Evolutionary conservation across 2,329 filamentous ascomycete species (phyloP).

Genomic region (Cordyceps militaris): DNA sequence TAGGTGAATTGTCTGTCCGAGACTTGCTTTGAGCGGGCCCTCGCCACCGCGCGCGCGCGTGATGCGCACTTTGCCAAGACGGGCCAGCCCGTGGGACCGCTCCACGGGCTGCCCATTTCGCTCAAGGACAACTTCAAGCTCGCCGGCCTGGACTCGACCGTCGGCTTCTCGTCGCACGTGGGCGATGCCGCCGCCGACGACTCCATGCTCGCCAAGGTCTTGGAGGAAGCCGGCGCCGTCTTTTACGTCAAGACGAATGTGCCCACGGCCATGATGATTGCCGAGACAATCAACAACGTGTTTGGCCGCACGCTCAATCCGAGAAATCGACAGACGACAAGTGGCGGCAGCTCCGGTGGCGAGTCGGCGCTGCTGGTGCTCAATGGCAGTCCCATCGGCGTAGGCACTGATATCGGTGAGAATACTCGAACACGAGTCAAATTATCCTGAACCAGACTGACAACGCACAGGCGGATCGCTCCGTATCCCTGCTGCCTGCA

Average conservation of each 20-base stretch:
- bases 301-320: slow-evolving; percentile 59
- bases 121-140: slow-evolving; percentile 68
- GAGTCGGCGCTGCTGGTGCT: slow-evolving; percentile 57
- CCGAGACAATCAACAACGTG: slow-evolving; percentile 58
- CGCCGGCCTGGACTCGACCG: slow-evolving; percentile 49
- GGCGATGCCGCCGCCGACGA: slow-evolving; percentile 45
- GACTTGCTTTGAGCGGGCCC: slow-evolving; percentile 46
- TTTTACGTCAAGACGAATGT: slow-evolving; percentile 53
- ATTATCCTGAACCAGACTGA: background rate
- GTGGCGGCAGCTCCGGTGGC: slow-evolving; percentile 60
- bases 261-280: slow-evolving; percentile 61
- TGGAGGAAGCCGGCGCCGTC: slow-evolving; percentile 43
- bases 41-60: slow-evolving; percentile 38
- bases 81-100: slow-evolving; percentile 47
- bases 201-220: slow-evolving; percentile 32
- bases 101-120: slow-evolving; percentile 59
- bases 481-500: slow-evolving; percentile 47
- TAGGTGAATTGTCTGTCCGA: slow-evolving; percentile 46
- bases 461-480: slow-evolving; percentile 40
- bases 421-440: rapidly evolving
- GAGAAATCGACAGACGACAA: slow-evolving; percentile 49
- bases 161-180: slow-evolving; percentile 58
- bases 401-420: slow-evolving; percentile 55
- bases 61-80: slow-evolving; percentile 44
- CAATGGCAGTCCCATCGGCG: slow-evolving; percentile 50